These are phyloP conservation scores for Plenodomus biglobosus DNA, from an alignment of 2,329 filamentous ascomycete genomes.

Conservation along the genomic window DNA sequence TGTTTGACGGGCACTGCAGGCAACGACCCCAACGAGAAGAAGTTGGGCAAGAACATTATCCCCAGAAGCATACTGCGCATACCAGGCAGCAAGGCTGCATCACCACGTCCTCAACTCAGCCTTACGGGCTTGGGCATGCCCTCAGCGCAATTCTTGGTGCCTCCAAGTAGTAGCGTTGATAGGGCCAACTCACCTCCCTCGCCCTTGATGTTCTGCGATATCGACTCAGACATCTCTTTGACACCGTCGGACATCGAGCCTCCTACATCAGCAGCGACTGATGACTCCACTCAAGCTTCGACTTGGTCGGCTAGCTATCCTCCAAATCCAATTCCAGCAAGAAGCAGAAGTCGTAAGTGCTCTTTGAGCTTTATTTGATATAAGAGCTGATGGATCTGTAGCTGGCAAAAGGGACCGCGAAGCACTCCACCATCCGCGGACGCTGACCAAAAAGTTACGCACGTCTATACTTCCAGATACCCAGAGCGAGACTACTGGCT, in stretches of 20 bases:
- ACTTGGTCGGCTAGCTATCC: not conserved
- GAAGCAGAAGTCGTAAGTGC: slow-evolving; percentile 6
- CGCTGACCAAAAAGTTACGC: slow-evolving; percentile 16
- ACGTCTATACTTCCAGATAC: slow-evolving; percentile 5
- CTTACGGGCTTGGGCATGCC: slow-evolving; percentile 7
- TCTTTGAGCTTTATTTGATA: not conserved
- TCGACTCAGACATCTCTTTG: slow-evolving; percentile 15
- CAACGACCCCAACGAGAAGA: not conserved
- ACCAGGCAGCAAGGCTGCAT: not conserved
- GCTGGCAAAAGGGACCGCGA: slow-evolving; percentile 12
- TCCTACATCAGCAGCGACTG: slow-evolving; percentile 19
- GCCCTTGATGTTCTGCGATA: slow-evolving; percentile 21
- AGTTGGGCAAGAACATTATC: not conserved
- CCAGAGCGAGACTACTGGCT: not conserved
- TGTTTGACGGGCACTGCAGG: no score
- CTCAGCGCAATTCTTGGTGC: not conserved
- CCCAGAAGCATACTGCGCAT: not conserved
- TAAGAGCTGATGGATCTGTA: not conserved
- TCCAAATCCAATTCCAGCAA: not conserved
- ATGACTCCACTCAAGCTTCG: slow-evolving; percentile 5
- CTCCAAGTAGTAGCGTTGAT: not conserved
- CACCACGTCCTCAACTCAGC: not conserved
- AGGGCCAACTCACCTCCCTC: slow-evolving; percentile 2
- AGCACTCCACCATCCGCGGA: slow-evolving; percentile 1
- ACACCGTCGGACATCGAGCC: slow-evolving; percentile 16